These are phyloP conservation scores for Apiospora sp. DNA, from an alignment of 2,329 filamentous ascomycete species.

Conservation along the genomic window DNA sequence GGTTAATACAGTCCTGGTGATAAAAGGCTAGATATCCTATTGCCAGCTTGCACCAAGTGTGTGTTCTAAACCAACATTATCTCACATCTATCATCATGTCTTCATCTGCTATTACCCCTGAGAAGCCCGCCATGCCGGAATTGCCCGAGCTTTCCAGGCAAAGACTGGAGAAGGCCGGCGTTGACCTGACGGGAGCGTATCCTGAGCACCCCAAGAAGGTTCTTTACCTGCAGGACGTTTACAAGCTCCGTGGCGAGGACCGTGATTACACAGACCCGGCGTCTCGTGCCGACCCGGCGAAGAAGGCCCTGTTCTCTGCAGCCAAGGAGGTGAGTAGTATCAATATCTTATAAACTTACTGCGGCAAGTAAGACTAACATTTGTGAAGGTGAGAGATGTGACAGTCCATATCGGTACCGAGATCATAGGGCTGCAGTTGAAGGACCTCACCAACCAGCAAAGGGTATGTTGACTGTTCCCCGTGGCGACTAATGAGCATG, in stretches of 20 bases:
- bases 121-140: slow-evolving; percentile 8
- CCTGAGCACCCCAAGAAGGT: slow-evolving; percentile 22
- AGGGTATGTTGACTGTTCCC: slow-evolving; percentile 12
- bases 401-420: slow-evolving; percentile 51
- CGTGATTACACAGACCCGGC: slow-evolving; percentile 43
- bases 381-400: slow-evolving; percentile 43
- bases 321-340: slow-evolving; percentile 31
- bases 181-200: slow-evolving; percentile 1
- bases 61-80: background rate
- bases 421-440: slow-evolving; percentile 17
- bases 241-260: slow-evolving; percentile 24
- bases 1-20: background rate
- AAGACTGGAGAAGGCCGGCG: slow-evolving; percentile 16
- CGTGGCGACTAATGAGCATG: background rate
- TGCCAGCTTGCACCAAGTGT: background rate
- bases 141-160: slow-evolving; percentile 19
- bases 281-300: slow-evolving; percentile 51
- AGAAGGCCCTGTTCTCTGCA: slow-evolving; percentile 48
- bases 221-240: slow-evolving; percentile 21
- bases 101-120: background rate
- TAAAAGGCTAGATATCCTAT: background rate
- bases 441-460: slow-evolving; percentile 21
- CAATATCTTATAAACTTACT: too few relatives aligned
- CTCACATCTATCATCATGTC: slow-evolving; percentile 16
- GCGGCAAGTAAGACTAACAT: background rate